Conservation (phyloP, 441 rosid species). For the Codiaeum variegatum region DNA sequence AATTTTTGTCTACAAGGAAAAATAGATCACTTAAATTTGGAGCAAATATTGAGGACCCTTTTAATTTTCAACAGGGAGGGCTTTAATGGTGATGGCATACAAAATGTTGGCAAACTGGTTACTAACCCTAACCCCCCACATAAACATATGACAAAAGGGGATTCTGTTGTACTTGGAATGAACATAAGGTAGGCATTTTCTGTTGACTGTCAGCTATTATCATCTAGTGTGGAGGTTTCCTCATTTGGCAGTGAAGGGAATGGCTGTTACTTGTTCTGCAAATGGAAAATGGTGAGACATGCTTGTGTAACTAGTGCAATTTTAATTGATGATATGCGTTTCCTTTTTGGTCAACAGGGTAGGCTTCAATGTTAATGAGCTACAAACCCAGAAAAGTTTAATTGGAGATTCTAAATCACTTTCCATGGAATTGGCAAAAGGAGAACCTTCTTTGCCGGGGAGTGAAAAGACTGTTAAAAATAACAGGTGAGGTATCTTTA, state of each 20-base stretch:
- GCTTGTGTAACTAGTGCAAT: slow-evolving; percentile 2
- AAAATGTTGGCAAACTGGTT: slow-evolving; percentile 18
- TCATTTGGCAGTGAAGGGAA: slow-evolving; percentile 29
- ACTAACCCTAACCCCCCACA: slow-evolving; percentile 22
- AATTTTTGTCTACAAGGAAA: too few relatives aligned
- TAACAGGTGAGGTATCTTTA: slow-evolving; percentile 29
- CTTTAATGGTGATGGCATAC: slow-evolving; percentile 10
- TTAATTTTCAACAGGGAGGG: slow-evolving; percentile 25
- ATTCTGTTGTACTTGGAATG: slow-evolving; percentile 9
- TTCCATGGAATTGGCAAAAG: too few relatives aligned
- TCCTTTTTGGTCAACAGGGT: slow-evolving; percentile 13
- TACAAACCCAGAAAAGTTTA: slow-evolving; percentile 27
- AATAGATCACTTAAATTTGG: background rate
- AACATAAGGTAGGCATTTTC: slow-evolving; percentile 23
- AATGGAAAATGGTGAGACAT: slow-evolving; percentile 32
- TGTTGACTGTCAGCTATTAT: slow-evolving; percentile 31
- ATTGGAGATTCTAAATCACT: too few relatives aligned
- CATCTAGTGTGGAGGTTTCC: slow-evolving; percentile 25
- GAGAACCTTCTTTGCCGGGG: slow-evolving; percentile 24
- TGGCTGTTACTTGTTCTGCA: slow-evolving; percentile 21
- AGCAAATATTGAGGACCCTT: slow-evolving; percentile 6
- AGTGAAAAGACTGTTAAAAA: slow-evolving; percentile 25
- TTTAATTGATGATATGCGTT: slow-evolving; percentile 3
- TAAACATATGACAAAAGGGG: slow-evolving; percentile 17
- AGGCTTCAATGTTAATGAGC: slow-evolving; percentile 23